Evolutionary conservation across 768 basidiomycete genomes (phyloP).

Genomic region (Chiua virens): DNA sequence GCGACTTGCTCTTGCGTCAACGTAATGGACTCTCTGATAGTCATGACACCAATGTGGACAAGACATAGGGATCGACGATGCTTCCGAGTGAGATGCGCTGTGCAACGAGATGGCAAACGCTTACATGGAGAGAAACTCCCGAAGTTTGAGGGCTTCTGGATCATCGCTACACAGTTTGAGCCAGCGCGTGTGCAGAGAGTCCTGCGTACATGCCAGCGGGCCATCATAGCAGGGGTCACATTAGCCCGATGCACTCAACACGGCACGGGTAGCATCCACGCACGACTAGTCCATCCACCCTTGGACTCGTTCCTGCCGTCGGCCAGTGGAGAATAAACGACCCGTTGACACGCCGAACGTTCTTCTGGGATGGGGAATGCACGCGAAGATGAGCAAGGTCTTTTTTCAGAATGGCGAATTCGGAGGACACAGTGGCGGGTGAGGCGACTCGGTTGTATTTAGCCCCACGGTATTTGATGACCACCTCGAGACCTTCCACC

Average conservation of each 20-base stretch:
- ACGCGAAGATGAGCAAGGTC: conserved; percentile 32
- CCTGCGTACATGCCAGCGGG: conserved; percentile 5
- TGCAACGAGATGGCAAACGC: not conserved
- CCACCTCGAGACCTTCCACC: conserved; percentile 26
- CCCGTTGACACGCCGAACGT: conserved; percentile 20
- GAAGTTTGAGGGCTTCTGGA: conserved; percentile 23
- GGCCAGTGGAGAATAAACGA: conserved; percentile 31
- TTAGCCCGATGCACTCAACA: not conserved
- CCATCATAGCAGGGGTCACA: not conserved
- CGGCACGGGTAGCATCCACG: not conserved
- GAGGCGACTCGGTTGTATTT: conserved; percentile 17
- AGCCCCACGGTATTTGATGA: conserved; percentile 21
- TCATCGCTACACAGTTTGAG: conserved; percentile 23
- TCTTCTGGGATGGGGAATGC: conserved; percentile 28
- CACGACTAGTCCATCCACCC: conserved; percentile 3
- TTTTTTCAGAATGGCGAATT: conserved; percentile 23
- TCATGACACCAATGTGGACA: too few species aligned
- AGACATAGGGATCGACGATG: too few species aligned
- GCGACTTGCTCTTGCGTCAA: conserved; percentile 24
- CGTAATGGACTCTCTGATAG: conserved; percentile 20
- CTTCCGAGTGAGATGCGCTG: conserved; percentile 8
- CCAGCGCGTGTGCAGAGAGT: conserved; percentile 27
- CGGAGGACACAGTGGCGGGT: conserved; percentile 11
- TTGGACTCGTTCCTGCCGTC: conserved; percentile 1
- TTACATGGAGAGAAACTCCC: conserved; percentile 30